Base-by-base conservation (phyloP, 2,329 filamentous ascomycete genomes). In the Bisporella sp. region DNA sequence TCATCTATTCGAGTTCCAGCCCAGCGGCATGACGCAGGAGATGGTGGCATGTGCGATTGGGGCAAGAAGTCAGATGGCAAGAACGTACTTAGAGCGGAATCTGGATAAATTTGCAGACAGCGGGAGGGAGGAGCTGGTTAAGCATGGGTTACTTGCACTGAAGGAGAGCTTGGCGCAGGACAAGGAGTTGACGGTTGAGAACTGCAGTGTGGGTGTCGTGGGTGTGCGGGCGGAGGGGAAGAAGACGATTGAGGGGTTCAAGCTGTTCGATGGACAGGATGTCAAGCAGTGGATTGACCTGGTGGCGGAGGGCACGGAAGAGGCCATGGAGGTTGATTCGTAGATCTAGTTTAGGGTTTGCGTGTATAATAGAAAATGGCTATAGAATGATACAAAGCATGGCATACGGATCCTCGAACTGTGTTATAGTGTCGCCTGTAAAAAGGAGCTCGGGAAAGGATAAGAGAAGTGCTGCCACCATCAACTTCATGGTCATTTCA, bases 1-100 rank as follows among this genome's bases (percentile, higher is more conserved):
- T 39, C 93, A 99, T 73, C 81, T 99, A 56, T 99, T 95, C 73
- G 93, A 99, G 73, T 99, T 99, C 78, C 92, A 96, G 73, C 93
- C 93, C 8, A 89, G 82, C 49, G 93, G 93, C 45, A 86, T 97
- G 78, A 96, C 90, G 62, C 88, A 96, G 67, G 93, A 99, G 79
- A 97, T 97, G 89, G 69, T 87, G 46, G 93, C 93, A 29, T 96
- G 92, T 67, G 92, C 91, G 52, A 99, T 99, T 68, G 93, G 93
- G 48, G 93, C 93, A 45, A 80, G 93, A 62, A 93, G 87, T 69
- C 93, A 99, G 75, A 97, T 97, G 89, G 93, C 93, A 29, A 78
- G 93, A 65, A 99, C 93, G 56, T 99, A 99, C 71, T 76, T 99
- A 50, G 93, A 99, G 79, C 81, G 89, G 65, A 87, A 96, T 71